Evolutionary conservation across 2,329 filamentous ascomycete species (phyloP), one percentile per base, ranked within the genome.

Genomic region (Verticillium nonalfalfae): DNA sequence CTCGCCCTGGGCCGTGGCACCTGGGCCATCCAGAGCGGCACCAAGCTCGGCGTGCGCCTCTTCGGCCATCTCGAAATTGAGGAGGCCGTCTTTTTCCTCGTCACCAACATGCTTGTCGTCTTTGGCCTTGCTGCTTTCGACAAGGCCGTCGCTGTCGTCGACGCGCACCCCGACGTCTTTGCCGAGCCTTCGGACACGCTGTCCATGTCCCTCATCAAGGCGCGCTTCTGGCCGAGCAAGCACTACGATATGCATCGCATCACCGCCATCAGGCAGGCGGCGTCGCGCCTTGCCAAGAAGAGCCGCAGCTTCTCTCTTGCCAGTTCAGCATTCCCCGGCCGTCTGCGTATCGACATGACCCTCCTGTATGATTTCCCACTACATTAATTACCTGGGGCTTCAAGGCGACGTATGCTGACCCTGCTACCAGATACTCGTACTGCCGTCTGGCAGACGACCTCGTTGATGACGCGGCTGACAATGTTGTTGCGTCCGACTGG

Each of bases 231-330:
- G 1, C 66, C 83, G 1, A 75, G 78, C 2, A 72, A 72, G 0
- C 72, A 74, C 14, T 89, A 88, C 66, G 82, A 90, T 61, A 78
- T 81, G 58, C 74, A 78, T 14, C 82, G 86, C 4, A 78, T 90
- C 14, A 65, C 72, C 2, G 87, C 85, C 0, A 76, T 91, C 7
- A 73, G 78, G 35, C 83, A 89, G 64, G 86, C 87, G 0, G 82
- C 88, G 0, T 66, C 68, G 1, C 80, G 85, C 7, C 74, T 91
- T 7, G 75, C 80, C 58, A 78, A 77, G 60, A 91, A 91, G 69
- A 91, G 88, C 66, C 81, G 88, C 57, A 91, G 88, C 67, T 91
- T 92, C 70, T 90, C 90, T 66, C 76, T 92, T 6, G 90, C 89
- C 0, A 90, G 87, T 64, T 84, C 86, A 0, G 83, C 86, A 0